Conservation (phyloP, 306 rosid species). For the Rosa rugosa region DNA sequence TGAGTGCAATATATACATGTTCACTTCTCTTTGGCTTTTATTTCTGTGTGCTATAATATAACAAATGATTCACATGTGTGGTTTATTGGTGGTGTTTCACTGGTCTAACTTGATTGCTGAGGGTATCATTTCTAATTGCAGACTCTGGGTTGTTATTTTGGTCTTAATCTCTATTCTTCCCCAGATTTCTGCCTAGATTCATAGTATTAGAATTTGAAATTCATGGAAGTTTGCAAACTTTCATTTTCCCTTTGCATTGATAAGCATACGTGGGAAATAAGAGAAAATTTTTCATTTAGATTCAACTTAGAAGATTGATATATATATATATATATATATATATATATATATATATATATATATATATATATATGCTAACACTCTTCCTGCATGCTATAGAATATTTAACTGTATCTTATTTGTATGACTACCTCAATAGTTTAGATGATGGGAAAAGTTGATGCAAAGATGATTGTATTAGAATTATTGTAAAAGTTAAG, state of each 20-base stretch:
- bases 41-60: conserved; percentile 39
- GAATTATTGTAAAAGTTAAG: no score
- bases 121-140: conserved; percentile 3
- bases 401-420: no score
- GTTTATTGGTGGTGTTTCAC: conserved; percentile 44
- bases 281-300: no score
- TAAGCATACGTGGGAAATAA: not conserved
- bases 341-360: no score
- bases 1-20: no score
- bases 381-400: no score
- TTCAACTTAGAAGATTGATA: no score
- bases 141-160: conserved; percentile 12
- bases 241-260: not conserved
- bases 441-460: no score
- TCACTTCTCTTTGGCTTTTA: conserved; percentile 26
- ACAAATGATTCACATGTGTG: conserved; percentile 34
- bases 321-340: no score
- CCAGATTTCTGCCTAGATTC: conserved; percentile 2
- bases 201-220: not conserved
- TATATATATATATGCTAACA: no score
- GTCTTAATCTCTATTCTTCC: not conserved
- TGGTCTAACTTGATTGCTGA: conserved; percentile 46
- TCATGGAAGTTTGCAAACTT: conserved; percentile 11
- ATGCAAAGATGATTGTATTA: no score
- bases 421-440: no score